These are phyloP conservation scores for Hypoxylon perforatum DNA, from an alignment of 495 filamentous ascomycete genomes.

Conservation along the genomic window DNA sequence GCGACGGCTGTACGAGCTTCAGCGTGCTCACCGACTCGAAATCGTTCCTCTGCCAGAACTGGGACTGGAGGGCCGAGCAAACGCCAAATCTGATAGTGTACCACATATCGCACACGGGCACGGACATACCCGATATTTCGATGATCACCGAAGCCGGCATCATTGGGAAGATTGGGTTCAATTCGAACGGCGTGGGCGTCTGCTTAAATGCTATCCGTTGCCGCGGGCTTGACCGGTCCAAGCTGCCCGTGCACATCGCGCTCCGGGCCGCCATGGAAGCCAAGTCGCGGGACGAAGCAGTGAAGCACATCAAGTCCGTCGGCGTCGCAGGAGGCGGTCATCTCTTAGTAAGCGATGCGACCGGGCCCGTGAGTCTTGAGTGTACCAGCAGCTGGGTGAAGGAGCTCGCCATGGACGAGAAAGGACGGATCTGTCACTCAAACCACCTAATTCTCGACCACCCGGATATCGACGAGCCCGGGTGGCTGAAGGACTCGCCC, in stretches of 20 bases:
- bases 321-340: conserved; percentile 72
- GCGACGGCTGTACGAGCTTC: conserved; percentile 72
- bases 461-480: conserved; percentile 56
- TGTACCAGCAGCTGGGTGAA: conserved; percentile 65
- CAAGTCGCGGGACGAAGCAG: conserved; percentile 60
- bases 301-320: conserved; percentile 57
- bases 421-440: conserved; percentile 66
- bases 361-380: conserved; percentile 66
- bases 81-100: conserved; percentile 66
- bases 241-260: conserved; percentile 71
- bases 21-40: conserved; percentile 54
- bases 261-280: conserved; percentile 70
- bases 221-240: conserved; percentile 63
- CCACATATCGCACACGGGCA: conserved; percentile 43
- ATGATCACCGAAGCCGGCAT: conserved; percentile 72
- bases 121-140: conserved; percentile 38
- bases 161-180: conserved; percentile 79
- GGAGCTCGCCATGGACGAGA: conserved; percentile 57
- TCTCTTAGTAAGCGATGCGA: conserved; percentile 69
- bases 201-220: conserved; percentile 75
- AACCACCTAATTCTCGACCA: conserved; percentile 67
- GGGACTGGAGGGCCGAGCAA: conserved; percentile 72
- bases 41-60: conserved; percentile 70
- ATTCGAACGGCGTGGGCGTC: conserved; percentile 70
- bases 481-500: conserved; percentile 66